Evolutionary conservation across 2,329 filamentous ascomycete species (phyloP).

Genomic region (Paracoccidioides lutzii): DNA sequence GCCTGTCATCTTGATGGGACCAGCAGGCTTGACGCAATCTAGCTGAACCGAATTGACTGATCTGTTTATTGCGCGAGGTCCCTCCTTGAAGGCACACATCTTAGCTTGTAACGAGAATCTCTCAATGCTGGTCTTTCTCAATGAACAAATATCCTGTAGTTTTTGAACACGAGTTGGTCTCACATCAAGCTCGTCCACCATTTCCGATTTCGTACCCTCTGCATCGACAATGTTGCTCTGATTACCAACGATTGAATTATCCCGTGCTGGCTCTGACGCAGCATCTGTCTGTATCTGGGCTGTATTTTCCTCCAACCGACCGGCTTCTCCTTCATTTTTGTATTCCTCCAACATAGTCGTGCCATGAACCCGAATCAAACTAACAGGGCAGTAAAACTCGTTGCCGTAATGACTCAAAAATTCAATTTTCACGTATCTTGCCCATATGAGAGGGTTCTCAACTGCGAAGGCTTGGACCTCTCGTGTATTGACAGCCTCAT

Average conservation of each 20-base stretch:
- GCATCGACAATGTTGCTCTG: conserved; percentile 13
- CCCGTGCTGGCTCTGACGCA: conserved; percentile 8
- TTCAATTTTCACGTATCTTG: conserved; percentile 81
- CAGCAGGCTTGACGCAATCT: neutral
- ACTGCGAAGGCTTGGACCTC: conserved; percentile 90
- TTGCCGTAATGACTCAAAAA: conserved; percentile 89
- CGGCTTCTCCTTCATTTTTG: conserved; percentile 66
- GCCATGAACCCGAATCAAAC: conserved; percentile 79
- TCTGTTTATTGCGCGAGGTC: neutral
- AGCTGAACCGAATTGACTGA: neutral
- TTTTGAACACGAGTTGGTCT: conserved; percentile 1
- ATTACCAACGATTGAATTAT: conserved; percentile 18
- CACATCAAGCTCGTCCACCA: conserved; percentile 12
- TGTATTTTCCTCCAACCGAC: conserved; percentile 40
- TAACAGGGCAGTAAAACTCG: conserved; percentile 92
- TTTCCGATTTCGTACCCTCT: conserved; percentile 15
- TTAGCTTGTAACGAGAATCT: neutral
- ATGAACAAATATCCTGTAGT: neutral
- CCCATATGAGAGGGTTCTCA: conserved; percentile 92
- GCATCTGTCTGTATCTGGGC: conserved; percentile 12
- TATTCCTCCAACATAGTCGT: conserved; percentile 91
- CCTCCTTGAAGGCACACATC: neutral
- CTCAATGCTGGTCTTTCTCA: neutral
- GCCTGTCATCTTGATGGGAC: neutral
- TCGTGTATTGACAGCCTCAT: conserved; percentile 81